Base-by-base conservation (phyloP, 495 filamentous ascomycete genomes). In the Rusavskia elegans region DNA sequence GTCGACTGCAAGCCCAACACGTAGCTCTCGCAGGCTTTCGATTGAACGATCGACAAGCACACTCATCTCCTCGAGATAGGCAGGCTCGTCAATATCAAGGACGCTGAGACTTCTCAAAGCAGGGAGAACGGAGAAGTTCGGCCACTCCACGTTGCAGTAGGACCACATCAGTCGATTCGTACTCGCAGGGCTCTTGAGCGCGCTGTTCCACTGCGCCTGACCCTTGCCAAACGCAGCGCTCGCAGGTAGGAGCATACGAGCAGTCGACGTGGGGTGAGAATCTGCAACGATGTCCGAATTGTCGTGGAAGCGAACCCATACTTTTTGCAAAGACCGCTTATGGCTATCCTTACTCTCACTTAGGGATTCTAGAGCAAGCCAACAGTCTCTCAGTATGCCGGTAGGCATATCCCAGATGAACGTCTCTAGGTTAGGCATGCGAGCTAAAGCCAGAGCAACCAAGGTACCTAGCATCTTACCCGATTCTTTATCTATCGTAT, bases 381-480 rank as follows among this genome's bases (percentile, higher is more conserved):
- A 97, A 29, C 93, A 82, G 58, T 94, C 87, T 46, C 88, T 76
- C 39, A 90, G 66, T 23, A 95, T 83, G 0, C 90, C 90, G 0
- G 88, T 95, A 0, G 89, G 87, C 89, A 95, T 95, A 62, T 97
- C 89, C 90, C 90, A 97, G 11, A 88, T 71, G 59, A 97, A 97
- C 0, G 81, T 82, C 64, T 97, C 89, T 19, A 97, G 75, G 56
- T 89, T 88, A 21, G 81, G 71, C 90, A 95, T 95, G 51, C 86
- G 79, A 29, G 81, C 78, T 23, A 95, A 73, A 4, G 88, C 85
- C 57, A 90, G 66, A 14, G 89, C 87, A n/a, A 93, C 87, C 40
- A 95, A 67, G 13, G 87, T 94, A 17, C 89, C 88, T 8, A 97
- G 75, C 86, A 95, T 89, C 66, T 93, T 95, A 0, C 89, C 90